These are phyloP conservation scores for Capsella rubella DNA, from an alignment of 441 rosid genomes.

Conservation along the genomic window DNA sequence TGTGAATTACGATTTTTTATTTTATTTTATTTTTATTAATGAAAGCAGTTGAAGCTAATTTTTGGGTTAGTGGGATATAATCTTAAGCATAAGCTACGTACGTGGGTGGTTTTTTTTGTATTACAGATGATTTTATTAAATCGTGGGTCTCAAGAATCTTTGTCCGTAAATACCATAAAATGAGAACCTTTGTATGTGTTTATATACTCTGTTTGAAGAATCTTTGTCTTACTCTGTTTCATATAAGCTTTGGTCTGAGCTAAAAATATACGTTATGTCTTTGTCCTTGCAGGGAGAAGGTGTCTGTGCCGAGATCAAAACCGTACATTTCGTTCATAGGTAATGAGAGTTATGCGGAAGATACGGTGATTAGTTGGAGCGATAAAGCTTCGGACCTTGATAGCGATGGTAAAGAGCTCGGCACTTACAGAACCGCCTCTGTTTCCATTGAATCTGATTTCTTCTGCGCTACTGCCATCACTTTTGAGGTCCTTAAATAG, in stretches of 20 bases:
- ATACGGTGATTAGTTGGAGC: conserved; percentile 72
- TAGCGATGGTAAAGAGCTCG: conserved; percentile 57
- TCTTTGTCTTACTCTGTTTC: conserved; percentile 24
- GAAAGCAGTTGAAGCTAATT: conserved; percentile 47
- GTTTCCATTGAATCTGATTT: conserved; percentile 75
- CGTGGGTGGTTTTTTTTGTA: conserved; percentile 43
- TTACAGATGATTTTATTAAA: conserved; percentile 3
- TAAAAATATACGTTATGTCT: not conserved
- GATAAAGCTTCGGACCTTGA: conserved; percentile 77
- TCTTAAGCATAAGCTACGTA: conserved; percentile 43
- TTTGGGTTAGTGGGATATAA: conserved; percentile 49
- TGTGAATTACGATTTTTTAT: not conserved
- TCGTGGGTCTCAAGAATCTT: not conserved
- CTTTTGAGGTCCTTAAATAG: conserved; percentile 66
- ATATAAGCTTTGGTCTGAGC: conserved; percentile 5
- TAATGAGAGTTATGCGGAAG: conserved; percentile 47
- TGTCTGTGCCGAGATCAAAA: conserved; percentile 69
- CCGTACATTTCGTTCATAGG: conserved; percentile 86
- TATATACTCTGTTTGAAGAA: conserved; percentile 3
- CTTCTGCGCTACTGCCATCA: conserved; percentile 82
- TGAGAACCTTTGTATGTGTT: not conserved
- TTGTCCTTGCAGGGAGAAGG: conserved; percentile 69
- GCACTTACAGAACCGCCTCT: conserved; percentile 82
- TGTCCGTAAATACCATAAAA: not conserved
- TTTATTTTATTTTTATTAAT: not conserved